A percentile compares a stretch with the other conserved stretches of the same genome.
Evolutionary conservation across 2,329 filamentous ascomycete species (phyloP).

Genomic region (Fusarium xyrophilum): DNA sequence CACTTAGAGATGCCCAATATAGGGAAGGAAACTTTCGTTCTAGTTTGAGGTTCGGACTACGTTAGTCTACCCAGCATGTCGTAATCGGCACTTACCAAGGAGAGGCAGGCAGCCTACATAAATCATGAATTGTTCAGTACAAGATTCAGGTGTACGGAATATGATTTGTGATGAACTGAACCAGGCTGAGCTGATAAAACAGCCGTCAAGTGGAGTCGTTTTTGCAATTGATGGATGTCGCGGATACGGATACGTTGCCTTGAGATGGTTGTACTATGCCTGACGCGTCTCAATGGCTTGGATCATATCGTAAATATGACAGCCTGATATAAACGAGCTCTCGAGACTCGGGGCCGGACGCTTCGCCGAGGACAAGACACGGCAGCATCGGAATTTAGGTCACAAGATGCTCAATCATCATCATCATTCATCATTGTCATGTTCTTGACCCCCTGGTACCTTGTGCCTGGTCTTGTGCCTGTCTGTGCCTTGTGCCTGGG

Average conservation of each 20-base stretch:
- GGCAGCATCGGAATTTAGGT: conserved; percentile 9
- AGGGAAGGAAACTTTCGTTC: neutral
- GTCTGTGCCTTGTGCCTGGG: conserved; percentile 17
- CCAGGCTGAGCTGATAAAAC: conserved; percentile 7
- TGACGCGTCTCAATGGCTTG: conserved; percentile 19
- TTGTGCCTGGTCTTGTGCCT: conserved; percentile 12
- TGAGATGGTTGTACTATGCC: conserved; percentile 4
- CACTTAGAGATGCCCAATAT: neutral
- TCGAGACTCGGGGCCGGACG: neutral
- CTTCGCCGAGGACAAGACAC: neutral
- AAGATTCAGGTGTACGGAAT: neutral
- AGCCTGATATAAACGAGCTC: neutral
- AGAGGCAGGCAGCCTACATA: conserved; percentile 2
- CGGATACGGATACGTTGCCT: conserved; percentile 31
- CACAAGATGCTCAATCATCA: conserved; percentile 6
- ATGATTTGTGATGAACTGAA: conserved; percentile 9
- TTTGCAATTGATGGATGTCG: neutral
- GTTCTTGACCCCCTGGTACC: conserved; percentile 25
- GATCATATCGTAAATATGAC: neutral
- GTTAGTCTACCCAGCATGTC: neutral
- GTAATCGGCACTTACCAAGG: neutral
- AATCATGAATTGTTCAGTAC: neutral
- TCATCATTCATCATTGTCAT: conserved; percentile 14
- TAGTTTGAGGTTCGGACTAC: neutral
- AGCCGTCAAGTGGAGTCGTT: neutral